A percentile compares a stretch with the other conserved stretches of the same genome.
These are phyloP conservation scores for Ophiosphaerella korrae DNA, from an alignment of 2,329 filamentous ascomycete species.

Conservation along the genomic window DNA sequence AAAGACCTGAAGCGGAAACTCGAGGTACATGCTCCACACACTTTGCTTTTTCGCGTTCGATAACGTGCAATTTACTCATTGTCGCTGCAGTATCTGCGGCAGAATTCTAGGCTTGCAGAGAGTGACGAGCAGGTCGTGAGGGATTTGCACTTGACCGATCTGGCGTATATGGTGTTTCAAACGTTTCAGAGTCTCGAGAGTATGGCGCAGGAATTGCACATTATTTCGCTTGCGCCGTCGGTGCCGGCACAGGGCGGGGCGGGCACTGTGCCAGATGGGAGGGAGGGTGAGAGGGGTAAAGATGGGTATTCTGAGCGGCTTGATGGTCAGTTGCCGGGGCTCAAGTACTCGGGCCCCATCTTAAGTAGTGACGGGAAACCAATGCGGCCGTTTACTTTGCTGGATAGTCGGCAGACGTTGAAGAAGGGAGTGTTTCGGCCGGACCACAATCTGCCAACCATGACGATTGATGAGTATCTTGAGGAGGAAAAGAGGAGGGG, in stretches of 20 bases:
- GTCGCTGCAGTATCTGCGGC: conserved; percentile 57
- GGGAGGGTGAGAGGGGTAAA: conserved; percentile 53
- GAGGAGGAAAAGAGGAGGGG: conserved; percentile 86
- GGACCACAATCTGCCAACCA: conserved; percentile 92
- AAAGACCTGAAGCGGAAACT: conserved; percentile 83
- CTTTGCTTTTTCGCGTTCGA: conserved; percentile 12
- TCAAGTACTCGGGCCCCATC: conserved; percentile 68
- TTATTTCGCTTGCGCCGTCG: conserved; percentile 75
- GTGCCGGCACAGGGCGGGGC: conserved; percentile 49
- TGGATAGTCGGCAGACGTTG: conserved; percentile 76
- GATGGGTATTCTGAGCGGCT: conserved; percentile 74
- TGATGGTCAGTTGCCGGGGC: conserved; percentile 59
- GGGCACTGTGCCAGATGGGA: conserved; percentile 49
- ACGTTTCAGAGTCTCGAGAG: conserved; percentile 88
- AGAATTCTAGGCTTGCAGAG: conserved; percentile 65
- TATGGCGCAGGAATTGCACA: conserved; percentile 80
- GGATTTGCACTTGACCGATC: conserved; percentile 75
- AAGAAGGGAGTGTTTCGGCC: conserved; percentile 83
- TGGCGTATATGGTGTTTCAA: conserved; percentile 75
- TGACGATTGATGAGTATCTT: conserved; percentile 97
- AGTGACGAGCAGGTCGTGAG: conserved; percentile 86
- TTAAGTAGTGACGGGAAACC: conserved; percentile 81
- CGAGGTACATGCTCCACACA: conserved; percentile 57
- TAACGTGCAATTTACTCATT: conserved; percentile 12
- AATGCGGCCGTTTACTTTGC: conserved; percentile 85